Percentiles rank a stretch among this genome's conserved stretches.
Evolutionary conservation across 371 early-diverging fungal species (phyloP).

Genomic region (Circinella minor): DNA sequence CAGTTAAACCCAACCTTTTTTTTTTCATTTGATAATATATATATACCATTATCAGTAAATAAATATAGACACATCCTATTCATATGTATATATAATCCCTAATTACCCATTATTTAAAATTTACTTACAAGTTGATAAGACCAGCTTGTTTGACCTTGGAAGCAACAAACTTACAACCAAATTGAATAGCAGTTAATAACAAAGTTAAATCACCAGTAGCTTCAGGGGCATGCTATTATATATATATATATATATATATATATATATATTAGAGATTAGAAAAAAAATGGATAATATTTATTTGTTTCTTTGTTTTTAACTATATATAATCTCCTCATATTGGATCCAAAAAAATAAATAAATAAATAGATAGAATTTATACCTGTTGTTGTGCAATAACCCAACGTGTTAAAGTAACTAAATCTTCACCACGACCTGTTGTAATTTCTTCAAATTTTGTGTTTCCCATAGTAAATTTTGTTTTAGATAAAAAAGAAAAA

Average conservation of each 20-base stretch:
- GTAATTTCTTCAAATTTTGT: conserved; percentile 49
- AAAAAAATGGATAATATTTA: no score
- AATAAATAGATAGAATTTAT: conserved; percentile 9
- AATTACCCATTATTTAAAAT: background rate
- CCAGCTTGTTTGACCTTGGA: conserved; percentile 96
- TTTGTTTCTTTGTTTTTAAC: no score
- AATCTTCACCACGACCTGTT: conserved; percentile 74
- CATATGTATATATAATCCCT: background rate
- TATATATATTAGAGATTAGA: no score
- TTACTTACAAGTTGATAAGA: conserved; percentile 88
- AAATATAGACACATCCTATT: background rate
- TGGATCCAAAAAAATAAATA: background rate
- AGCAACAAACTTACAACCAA: conserved; percentile 97
- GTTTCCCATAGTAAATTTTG: conserved; percentile 2
- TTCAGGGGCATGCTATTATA: conserved; percentile 62
- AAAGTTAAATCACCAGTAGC: conserved; percentile 96
- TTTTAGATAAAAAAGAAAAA: conserved; percentile 13
- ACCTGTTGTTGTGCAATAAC: conserved; percentile 90
- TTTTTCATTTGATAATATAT: no score
- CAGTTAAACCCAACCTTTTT: conserved; percentile 91
- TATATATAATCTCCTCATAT: no score
- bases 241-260: no score
- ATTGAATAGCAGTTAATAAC: conserved; percentile 88
- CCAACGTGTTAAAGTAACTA: conserved; percentile 93
- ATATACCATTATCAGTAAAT: background rate